phyloP scores from a whole-genome alignment of 495 filamentous ascomycete genomes.

The Letharia columbiana region DNA sequence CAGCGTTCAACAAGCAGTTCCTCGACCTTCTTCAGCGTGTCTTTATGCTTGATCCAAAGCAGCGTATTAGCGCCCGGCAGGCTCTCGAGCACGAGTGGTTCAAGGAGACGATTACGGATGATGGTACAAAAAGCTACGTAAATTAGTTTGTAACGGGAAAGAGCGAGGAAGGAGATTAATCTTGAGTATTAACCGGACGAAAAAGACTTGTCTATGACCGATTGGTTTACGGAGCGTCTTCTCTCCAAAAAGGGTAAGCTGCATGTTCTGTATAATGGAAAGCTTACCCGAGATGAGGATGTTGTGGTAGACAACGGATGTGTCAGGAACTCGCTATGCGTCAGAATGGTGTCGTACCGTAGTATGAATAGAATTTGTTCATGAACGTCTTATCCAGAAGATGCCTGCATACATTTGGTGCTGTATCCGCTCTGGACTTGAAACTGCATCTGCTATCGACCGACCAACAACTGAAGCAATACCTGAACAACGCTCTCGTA shows the following conservation, averaged over 20 bases:
- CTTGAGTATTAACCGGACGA: slow-evolving; percentile 3
- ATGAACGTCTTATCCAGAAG: too few species aligned
- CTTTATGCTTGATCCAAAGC: slow-evolving; percentile 88
- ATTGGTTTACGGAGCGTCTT: not conserved
- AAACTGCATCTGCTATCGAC: too few species aligned
- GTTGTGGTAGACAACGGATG: too few species aligned
- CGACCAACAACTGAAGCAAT: too few species aligned
- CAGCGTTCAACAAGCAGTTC: slow-evolving; percentile 72
- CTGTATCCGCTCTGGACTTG: too few species aligned
- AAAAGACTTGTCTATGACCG: not conserved
- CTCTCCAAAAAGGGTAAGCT: too few species aligned
- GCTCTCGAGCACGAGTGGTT: slow-evolving; percentile 94
- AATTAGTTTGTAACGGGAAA: slow-evolving; percentile 50
- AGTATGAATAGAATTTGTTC: too few species aligned
- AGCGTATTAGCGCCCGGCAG: slow-evolving; percentile 83
- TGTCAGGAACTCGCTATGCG: too few species aligned
- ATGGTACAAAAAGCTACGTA: slow-evolving; percentile 88
- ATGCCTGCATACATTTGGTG: too few species aligned
- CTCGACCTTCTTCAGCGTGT: slow-evolving; percentile 81
- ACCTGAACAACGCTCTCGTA: too few species aligned
- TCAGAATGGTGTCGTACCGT: slow-evolving; percentile 6
- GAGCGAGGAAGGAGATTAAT: slow-evolving; percentile 1
- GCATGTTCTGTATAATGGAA: not conserved
- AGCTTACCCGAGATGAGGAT: not conserved
- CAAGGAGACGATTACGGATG: slow-evolving; percentile 72